Base-by-base conservation (phyloP, 2,329 filamentous ascomycete genomes). In the Cladosporium sp. region DNA sequence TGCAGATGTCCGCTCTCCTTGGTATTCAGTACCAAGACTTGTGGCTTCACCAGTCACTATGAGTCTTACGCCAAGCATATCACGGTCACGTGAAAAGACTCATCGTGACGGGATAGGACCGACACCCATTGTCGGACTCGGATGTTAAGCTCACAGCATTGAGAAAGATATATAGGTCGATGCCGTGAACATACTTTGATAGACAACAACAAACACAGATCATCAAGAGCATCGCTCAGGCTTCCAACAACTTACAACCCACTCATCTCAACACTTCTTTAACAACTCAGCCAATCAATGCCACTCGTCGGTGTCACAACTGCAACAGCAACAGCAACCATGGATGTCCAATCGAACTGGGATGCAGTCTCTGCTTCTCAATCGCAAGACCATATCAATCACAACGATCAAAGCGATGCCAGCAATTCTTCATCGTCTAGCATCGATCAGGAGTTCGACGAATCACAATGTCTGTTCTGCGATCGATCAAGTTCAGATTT, bases 401-500 rank as follows among this genome's bases (percentile, higher is more conserved):
- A 23, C 18, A 11, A 18, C 4, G 11, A 36, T 14, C 8, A 26
- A 25, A 10, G 8, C 30, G n/a, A 46, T 46, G 10, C 39, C 51
- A 32, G 0, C 51, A n/a, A 28, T 16, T 21, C 28, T 5, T 21
- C 18, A 54, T 54, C 26, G 51, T 30, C 18, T 8, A 28, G 25
- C 26, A 21, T 54, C 59, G 59, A 62, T 8, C 21, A 53, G 10
- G 16, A 34, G 26, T 51, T 36, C n/a, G 43, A 61, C 25, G 46
- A 51, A 8, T 18, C 32, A n/a, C 18, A 66, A 48, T 71, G 70
- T 43, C 59, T 72, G 3, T 83, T 85, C 68, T 85, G 83, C 72
- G 70, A 72, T 2, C 54, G 69, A 1, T 39, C 34, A 5, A 77
- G 68, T 2, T 11, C 66, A 0, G 70, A 65, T 23, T 75, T 84